Base-by-base conservation (phyloP, 305 asterid genomes). In the Petunia hybrid region DNA sequence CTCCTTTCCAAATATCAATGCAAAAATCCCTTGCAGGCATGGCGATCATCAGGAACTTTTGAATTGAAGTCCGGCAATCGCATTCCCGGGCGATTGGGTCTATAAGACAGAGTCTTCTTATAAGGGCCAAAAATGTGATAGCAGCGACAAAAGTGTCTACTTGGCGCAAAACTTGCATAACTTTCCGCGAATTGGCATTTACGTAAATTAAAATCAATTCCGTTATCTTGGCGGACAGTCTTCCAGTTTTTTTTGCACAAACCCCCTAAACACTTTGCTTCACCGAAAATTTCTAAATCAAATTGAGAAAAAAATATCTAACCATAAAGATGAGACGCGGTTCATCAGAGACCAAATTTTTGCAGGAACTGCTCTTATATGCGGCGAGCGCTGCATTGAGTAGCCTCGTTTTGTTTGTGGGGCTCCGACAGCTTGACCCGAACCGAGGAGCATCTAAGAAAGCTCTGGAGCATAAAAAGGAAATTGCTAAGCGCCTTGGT, bases 381-480 rank as follows among this genome's bases (percentile, higher is more conserved):
- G 98, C 98, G 43, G 98, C 97, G 79, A 93, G 98, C 89, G 97
- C 98, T 2, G 98, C 97, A 42, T 76, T 95, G 51, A 95, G 98
- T 84, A 88, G 93, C 79, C 84, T 94, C 85, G 97, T 92, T 35
- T 80, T 94, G 84, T 86, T 89, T 86, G 89, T 90, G 48, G 98
- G 98, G 70, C 92, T 94, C 76, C 91, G 87, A 68, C 86, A 85
- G 36, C 86, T 94, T 61, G 98, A 94, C 94, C 97, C 97, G 61
- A 92, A 94, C 80, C 97, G 97, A 36, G 98, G 92, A 14, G 86
- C 96, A 1, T 81, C 95, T 53, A 91, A 91, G 84, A 95, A 94
- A 86, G 93, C 97, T 39, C 85, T 87, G 16, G 91, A 95, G 63
- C 93, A 92, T 43, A 94, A 93, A 85, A 94, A 92, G 92, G 96